Evolutionary conservation across 2,329 filamentous ascomycete genomes (phyloP), one percentile per base, ranked within the genome.

Genomic region (Cladosporium sp.): DNA sequence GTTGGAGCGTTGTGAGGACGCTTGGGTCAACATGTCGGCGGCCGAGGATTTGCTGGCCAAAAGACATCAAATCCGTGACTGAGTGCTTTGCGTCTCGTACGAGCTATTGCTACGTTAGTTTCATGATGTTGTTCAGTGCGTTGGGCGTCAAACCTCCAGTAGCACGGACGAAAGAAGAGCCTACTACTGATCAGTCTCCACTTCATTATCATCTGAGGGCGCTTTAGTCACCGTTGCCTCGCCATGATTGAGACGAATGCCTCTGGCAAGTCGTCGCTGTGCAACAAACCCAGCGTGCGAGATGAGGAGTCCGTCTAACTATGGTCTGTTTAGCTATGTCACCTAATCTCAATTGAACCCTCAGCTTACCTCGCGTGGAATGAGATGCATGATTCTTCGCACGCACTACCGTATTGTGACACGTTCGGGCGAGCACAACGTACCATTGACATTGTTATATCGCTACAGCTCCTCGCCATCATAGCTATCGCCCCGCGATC

Each of bases 221-320:
- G 21, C 12, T 14, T 1, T 28, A 1, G 2, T 26, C 32, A 59
- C 36, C 57, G 57, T 59, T 69, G 94, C 92, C 82, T 98, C 94
- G 36, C 90, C 85, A 81, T 97, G 92, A 76, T 98, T 98, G 73
- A 98, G 83, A 76, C 89, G 90, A 64, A 97, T 88, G 59, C 94
- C 94, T 74, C 94, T 85, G 30, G 94, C 94, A 71, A 98, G 88
- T 68, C 94, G 88, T 70, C 90, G 86, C 82, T 98, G 94, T 64
- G 94, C 94, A 59, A 97, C 85, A 71, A 90, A 86, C 72, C 94
- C 94, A 68, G 96, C 83, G 80, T 97, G 92, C 64, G 93, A 92
- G 76, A 96, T 94, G 77, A 90, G 86, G 80, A 98, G 92, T 88
- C 97, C 98, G 85, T 98, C 94, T 75, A 98, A 86, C 94, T 97